These are phyloP conservation scores for Colletotrichum cuscutae DNA, from an alignment of 2,329 filamentous ascomycete genomes.

Conservation along the genomic window DNA sequence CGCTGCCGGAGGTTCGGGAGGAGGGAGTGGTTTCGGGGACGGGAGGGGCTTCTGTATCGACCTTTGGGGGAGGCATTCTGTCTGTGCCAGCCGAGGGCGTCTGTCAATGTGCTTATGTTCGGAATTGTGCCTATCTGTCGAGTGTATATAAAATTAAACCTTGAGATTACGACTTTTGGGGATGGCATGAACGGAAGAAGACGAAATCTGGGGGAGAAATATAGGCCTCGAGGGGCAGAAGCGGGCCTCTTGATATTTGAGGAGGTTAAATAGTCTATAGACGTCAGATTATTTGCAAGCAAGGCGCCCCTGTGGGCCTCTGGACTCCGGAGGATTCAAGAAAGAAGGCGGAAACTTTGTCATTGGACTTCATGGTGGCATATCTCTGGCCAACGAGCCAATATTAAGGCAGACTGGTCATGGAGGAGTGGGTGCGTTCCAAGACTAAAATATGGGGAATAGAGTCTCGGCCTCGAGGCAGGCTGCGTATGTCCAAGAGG, in stretches of 20 bases:
- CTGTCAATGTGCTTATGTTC: background rate
- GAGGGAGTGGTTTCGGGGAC: background rate
- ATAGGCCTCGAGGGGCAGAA: background rate
- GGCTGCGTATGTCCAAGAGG: background rate
- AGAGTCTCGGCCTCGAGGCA: background rate
- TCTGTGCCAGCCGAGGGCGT: background rate
- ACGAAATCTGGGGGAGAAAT: background rate
- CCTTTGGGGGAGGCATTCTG: slow-evolving; percentile 19
- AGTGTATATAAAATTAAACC: background rate
- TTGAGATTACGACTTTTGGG: background rate
- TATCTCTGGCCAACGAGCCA: slow-evolving; percentile 4
- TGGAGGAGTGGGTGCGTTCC: slow-evolving; percentile 33
- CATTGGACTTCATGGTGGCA: background rate
- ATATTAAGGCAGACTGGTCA: background rate
- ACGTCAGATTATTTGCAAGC: background rate
- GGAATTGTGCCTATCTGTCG: background rate
- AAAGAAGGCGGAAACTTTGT: background rate
- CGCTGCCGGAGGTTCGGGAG: slow-evolving; percentile 13
- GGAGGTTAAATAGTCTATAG: background rate
- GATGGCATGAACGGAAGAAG: slow-evolving; percentile 1
- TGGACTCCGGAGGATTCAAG: background rate
- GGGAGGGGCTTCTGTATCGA: slow-evolving; percentile 23
- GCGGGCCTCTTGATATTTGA: background rate
- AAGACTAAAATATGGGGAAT: slow-evolving; percentile 6
- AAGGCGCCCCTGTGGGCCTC: background rate